A percentile compares a stretch with the other conserved stretches of the same genome.
Conservation (phyloP, 176 grass and related monocot genomes). For the Phragmites australis region DNA sequence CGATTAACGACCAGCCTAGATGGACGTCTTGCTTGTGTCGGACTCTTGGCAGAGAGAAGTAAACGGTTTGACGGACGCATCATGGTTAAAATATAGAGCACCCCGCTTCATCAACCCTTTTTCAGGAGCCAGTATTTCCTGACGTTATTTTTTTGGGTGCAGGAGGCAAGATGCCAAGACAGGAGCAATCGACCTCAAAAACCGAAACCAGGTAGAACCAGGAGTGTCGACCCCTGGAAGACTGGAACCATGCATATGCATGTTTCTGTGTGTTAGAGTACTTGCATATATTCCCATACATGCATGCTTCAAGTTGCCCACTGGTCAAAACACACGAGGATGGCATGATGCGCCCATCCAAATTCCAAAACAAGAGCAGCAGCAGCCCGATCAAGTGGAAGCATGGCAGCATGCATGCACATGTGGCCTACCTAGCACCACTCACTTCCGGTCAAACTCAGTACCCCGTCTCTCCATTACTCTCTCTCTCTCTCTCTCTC, state of each 20-base stretch:
- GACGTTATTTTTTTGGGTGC: background rate
- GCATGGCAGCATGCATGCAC: background rate
- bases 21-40: too few species aligned
- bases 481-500: too few species aligned
- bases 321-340: background rate
- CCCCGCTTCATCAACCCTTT: background rate
- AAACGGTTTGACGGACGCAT: too few species aligned
- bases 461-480: too few species aligned
- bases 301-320: slow-evolving; percentile 14
- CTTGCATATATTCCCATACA: too few species aligned
- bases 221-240: background rate
- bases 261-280: too few species aligned
- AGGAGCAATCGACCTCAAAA: background rate
- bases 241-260: background rate
- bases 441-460: slow-evolving; percentile 1
- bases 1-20: background rate
- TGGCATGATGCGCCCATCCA: too few species aligned
- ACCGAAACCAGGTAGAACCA: background rate
- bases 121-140: background rate
- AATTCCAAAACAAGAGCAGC: background rate
- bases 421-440: background rate
- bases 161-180: background rate
- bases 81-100: too few species aligned
- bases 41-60: too few species aligned
- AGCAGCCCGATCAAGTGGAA: background rate